These are phyloP conservation scores for Amoeboaphelidium protococcarum DNA, from an alignment of 371 early-diverging fungal species.

Conservation along the genomic window DNA sequence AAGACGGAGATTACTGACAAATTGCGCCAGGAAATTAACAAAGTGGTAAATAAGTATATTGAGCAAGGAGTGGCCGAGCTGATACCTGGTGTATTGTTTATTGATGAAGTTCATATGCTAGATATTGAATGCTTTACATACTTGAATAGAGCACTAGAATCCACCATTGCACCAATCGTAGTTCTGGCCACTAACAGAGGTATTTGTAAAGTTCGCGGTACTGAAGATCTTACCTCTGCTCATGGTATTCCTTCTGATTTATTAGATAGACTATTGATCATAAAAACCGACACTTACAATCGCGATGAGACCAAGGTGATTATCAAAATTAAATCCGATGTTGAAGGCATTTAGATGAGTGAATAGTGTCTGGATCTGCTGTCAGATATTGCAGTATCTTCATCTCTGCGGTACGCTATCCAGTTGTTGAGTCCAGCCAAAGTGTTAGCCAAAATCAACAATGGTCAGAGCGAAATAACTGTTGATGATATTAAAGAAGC, in stretches of 20 bases:
- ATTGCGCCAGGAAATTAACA: conserved; percentile 91
- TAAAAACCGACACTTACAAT: conserved; percentile 74
- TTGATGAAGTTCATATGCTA: conserved; percentile 95
- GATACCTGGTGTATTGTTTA: conserved; percentile 88
- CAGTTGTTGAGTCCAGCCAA: conserved; percentile 82
- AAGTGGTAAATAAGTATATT: conserved; percentile 92
- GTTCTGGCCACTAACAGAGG: conserved; percentile 94
- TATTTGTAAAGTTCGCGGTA: conserved; percentile 74
- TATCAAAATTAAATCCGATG: conserved; percentile 65
- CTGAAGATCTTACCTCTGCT: conserved; percentile 62
- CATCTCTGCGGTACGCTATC: conserved; percentile 64
- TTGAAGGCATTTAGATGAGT: conserved; percentile 45
- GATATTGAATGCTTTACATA: conserved; percentile 97
- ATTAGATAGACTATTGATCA: conserved; percentile 80
- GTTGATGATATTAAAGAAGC: conserved; percentile 63
- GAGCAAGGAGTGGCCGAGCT: conserved; percentile 94
- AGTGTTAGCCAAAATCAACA: conserved; percentile 52
- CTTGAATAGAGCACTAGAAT: conserved; percentile 86
- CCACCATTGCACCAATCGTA: conserved; percentile 81
- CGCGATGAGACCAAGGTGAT: conserved; percentile 71
- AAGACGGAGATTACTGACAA: conserved; percentile 96
- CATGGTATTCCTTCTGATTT: conserved; percentile 95
- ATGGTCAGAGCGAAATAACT: conserved; percentile 45
- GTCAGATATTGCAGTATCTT: conserved; percentile 52
- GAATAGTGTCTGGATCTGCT: conserved; percentile 45